Evolutionary conservation across 306 rosid genomes (phyloP), one percentile per base, ranked within the genome.

Genomic region (Cucurbita maxima): DNA sequence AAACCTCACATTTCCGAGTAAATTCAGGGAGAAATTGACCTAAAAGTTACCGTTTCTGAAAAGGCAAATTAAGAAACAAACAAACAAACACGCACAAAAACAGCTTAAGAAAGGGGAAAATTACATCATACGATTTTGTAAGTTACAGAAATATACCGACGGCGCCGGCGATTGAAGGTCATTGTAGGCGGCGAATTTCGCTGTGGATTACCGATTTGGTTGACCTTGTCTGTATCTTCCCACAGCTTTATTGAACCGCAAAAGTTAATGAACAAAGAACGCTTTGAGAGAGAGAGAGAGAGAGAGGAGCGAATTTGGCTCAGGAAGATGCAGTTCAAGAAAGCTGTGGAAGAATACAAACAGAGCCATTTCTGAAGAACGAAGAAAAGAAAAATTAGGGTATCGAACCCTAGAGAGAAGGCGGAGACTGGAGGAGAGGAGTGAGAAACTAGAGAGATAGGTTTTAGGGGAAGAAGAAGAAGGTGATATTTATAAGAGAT

Each of bases 171-270:
- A 53, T 34, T 16, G 14, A 18, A 38, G 64, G 18, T 68, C 74
- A 82, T 8, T 47, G 63, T 69, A 6, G 14, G 14, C 5, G 34
- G 34, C 34, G 34, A 30, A 30, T 30, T 30, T 3, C 34, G 3
- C 34, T 30, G 2, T 30, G 34, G 34, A 30, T 30, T 30, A 3
- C 34, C 34, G 34, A 30, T 30, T 50, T 15, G 3, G 5, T 50
- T 90, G 97, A 82, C 81, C 78, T 91, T 84, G 78, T 85, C 72
- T 74, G 96, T 95, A 89, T 91, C 96, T 89, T 95, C 99, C 99
- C 99, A 95, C 99, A 95, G 99, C 99, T 91, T 89, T 91, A 89
- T 95, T 91, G 99, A 91, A 95, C 97, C 86, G 96, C 99, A 88
- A 77, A 22, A 22, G 63, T n/a, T 22, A 4, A 66, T 40, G 72